phyloP scores from a whole-genome alignment of 2,329 filamentous ascomycete species.

The Fusarium aywerte region DNA sequence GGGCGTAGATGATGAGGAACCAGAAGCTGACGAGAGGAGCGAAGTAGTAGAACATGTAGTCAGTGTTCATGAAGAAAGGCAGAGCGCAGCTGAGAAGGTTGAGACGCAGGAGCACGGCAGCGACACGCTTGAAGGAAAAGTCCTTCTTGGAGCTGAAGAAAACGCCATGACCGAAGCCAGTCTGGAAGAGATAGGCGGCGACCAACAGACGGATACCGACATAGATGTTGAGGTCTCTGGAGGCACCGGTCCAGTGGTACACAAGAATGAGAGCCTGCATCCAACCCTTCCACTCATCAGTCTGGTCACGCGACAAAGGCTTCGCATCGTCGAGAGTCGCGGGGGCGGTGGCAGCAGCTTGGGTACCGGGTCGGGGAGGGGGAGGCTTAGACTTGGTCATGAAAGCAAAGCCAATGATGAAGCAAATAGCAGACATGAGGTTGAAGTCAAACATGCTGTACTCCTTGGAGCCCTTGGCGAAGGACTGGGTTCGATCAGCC shows the following conservation, averaged over 20 bases:
- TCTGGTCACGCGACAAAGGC: slow-evolving; percentile 59
- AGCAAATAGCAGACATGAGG: slow-evolving; percentile 31
- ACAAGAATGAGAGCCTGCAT: slow-evolving; percentile 66
- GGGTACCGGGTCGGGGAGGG: slow-evolving; percentile 10
- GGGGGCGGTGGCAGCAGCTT: background rate
- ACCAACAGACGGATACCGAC: slow-evolving; percentile 65
- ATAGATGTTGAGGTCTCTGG: slow-evolving; percentile 61
- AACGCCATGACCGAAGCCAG: slow-evolving; percentile 68
- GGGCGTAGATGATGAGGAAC: slow-evolving; percentile 67
- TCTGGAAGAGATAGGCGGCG: slow-evolving; percentile 71
- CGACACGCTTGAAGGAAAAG: slow-evolving; percentile 64
- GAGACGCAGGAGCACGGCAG: slow-evolving; percentile 63
- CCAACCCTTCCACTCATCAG: slow-evolving; percentile 74
- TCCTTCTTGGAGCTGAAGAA: slow-evolving; percentile 67
- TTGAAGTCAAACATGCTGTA: slow-evolving; percentile 39
- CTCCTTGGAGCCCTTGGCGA: slow-evolving; percentile 45
- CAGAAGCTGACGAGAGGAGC: slow-evolving; percentile 69
- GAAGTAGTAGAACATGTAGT: slow-evolving; percentile 66
- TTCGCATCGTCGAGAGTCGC: slow-evolving; percentile 35
- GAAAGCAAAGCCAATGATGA: slow-evolving; percentile 32
- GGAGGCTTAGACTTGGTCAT: slow-evolving; percentile 36
- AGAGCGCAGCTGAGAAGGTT: slow-evolving; percentile 66
- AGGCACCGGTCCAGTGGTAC: slow-evolving; percentile 65
- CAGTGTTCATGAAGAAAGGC: slow-evolving; percentile 66
- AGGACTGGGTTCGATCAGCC: slow-evolving; percentile 47